Evolutionary conservation across 306 rosid species (phyloP).

Genomic region (Lablab purpureus): DNA sequence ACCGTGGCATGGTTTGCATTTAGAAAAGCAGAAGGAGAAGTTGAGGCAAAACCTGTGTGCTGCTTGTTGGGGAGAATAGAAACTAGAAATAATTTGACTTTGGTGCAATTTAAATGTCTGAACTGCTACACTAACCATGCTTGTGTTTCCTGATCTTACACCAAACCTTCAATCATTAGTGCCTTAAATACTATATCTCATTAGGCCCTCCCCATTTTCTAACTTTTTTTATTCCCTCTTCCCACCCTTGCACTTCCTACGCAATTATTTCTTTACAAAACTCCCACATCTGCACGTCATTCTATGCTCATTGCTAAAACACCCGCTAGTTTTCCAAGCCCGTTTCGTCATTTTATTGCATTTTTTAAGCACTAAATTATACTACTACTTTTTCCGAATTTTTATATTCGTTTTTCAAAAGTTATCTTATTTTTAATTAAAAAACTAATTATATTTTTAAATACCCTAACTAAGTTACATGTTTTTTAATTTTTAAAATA

Average conservation of each 20-base stretch:
- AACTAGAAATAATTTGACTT: slow-evolving; percentile 19
- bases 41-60: slow-evolving; percentile 14
- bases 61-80: slow-evolving; percentile 31
- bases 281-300: slow-evolving; percentile 54
- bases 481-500: too few species aligned
- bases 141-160: slow-evolving; percentile 65
- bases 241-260: slow-evolving; percentile 26
- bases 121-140: slow-evolving; percentile 38
- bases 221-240: background rate
- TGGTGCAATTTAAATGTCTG: background rate
- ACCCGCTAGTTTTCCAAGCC: background rate
- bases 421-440: too few species aligned
- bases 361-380: background rate
- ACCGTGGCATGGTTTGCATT: background rate
- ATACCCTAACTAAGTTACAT: too few species aligned
- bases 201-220: background rate
- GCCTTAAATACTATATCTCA: slow-evolving; percentile 40
- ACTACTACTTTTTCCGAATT: background rate
- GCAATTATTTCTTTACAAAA: background rate
- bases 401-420: too few species aligned
- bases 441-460: too few species aligned
- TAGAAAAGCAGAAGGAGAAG: slow-evolving; percentile 10
- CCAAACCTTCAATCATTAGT: slow-evolving; percentile 62
- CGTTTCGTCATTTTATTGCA: background rate
- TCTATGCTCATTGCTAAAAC: slow-evolving; percentile 8